Conservation (phyloP, 257 asterid species). For the Leonotis leonurus region DNA sequence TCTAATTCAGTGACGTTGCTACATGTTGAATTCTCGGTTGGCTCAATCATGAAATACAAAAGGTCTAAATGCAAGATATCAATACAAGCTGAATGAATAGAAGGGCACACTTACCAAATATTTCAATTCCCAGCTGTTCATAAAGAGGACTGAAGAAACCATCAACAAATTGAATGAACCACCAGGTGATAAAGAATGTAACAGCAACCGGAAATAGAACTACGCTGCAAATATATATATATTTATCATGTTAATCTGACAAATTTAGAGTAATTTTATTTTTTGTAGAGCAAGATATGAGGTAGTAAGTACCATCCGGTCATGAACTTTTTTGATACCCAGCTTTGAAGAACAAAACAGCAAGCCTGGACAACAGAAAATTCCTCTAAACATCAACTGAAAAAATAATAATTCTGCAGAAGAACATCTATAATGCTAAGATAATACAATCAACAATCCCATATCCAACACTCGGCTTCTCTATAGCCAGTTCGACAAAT, state of each 20-base stretch:
- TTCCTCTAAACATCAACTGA: conserved; percentile 9
- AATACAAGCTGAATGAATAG: not conserved
- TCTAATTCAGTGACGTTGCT: not conserved
- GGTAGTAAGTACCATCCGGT: conserved; percentile 76
- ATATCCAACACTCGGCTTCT: not conserved
- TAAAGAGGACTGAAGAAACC: conserved; percentile 96
- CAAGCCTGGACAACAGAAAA: conserved; percentile 58
- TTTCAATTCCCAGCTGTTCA: conserved; percentile 67
- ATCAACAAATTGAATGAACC: conserved; percentile 92
- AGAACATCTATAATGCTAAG: not conserved
- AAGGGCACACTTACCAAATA: conserved; percentile 54
- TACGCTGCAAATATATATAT: conserved; percentile 64
- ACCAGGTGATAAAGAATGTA: conserved; percentile 87
- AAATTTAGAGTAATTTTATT: not conserved
- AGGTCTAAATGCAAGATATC: not conserved
- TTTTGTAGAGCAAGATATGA: conserved; percentile 4
- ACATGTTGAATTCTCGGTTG: not conserved
- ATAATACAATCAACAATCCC: not conserved
- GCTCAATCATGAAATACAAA: not conserved
- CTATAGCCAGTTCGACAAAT: not conserved
- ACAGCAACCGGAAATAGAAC: conserved; percentile 91
- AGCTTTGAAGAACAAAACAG: conserved; percentile 81
- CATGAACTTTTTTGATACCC: conserved; percentile 94
- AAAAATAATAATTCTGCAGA: not conserved
- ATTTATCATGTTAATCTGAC: not conserved